A percentile compares a stretch with the other conserved stretches of the same genome.
Evolutionary conservation across 2,329 filamentous ascomycete genomes (phyloP).

Genomic region (Pseudogymnoascus sp.): DNA sequence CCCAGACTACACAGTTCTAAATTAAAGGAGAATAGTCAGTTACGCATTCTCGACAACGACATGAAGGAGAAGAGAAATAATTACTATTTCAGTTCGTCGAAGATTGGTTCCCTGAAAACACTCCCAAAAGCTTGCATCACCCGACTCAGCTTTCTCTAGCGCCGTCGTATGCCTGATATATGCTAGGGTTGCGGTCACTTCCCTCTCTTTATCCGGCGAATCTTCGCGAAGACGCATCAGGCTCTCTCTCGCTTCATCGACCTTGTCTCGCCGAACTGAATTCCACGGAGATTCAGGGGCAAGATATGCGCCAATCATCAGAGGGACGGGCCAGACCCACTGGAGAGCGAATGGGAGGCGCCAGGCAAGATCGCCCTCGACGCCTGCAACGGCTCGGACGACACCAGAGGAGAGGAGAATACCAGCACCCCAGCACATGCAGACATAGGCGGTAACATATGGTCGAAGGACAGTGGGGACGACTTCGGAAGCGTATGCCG

Average conservation of each 20-base stretch:
- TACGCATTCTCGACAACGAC: neutral
- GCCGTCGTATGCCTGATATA: conserved; percentile 22
- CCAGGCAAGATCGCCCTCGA: conserved; percentile 20
- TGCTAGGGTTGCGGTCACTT: conserved; percentile 26
- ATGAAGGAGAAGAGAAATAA: neutral
- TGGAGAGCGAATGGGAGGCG: conserved; percentile 16
- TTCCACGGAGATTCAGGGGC: conserved; percentile 31
- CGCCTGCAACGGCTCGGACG: conserved; percentile 19
- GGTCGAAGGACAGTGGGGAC: conserved; percentile 23
- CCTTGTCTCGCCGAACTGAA: conserved; percentile 25
- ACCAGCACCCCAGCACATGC: conserved; percentile 26
- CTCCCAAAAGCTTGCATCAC: conserved; percentile 19
- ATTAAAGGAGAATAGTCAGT: neutral
- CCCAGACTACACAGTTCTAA: conserved; percentile 34
- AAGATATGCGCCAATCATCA: conserved; percentile 25
- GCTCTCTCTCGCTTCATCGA: conserved; percentile 23
- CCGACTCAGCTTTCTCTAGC: conserved; percentile 21
- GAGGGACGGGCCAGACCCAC: conserved; percentile 18
- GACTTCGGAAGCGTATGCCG: conserved; percentile 23
- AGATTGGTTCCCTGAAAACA: conserved; percentile 24
- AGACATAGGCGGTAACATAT: conserved; percentile 25
- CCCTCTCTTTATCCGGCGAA: conserved; percentile 20
- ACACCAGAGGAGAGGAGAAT: conserved; percentile 24
- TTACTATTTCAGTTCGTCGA: conserved; percentile 23
- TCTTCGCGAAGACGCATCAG: conserved; percentile 24